phyloP scores from a whole-genome alignment of 441 rosid species.

The Sinapis alba region DNA sequence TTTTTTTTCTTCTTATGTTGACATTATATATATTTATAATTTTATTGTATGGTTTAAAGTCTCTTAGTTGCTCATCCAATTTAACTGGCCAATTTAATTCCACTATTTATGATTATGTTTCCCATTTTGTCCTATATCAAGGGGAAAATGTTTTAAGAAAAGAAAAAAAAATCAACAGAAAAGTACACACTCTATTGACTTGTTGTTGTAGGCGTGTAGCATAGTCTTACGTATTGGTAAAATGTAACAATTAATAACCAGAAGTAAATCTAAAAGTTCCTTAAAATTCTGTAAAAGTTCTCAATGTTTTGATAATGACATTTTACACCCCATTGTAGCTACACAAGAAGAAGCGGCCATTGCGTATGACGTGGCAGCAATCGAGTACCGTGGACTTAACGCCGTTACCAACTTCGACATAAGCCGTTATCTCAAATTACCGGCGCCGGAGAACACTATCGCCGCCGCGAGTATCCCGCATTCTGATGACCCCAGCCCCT shows the following conservation, averaged over 20 bases:
- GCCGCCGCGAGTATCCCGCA: constrained; percentile 20
- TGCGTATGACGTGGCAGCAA: constrained; percentile 79
- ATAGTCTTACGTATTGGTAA: neutral
- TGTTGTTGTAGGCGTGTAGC: neutral
- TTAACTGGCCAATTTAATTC: constrained; percentile 27
- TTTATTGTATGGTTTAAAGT: neutral
- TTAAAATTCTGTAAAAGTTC: no score
- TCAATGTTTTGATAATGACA: neutral
- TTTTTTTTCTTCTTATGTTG: neutral
- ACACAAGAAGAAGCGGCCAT: constrained; percentile 84
- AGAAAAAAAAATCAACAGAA: neutral
- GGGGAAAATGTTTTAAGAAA: neutral
- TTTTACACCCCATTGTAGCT: constrained; percentile 43
- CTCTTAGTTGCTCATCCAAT: constrained; percentile 13
- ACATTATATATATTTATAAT: neutral
- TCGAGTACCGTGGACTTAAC: constrained; percentile 74
- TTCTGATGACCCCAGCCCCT: constrained; percentile 10
- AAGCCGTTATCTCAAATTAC: constrained; percentile 61
- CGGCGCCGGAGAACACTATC: constrained; percentile 43
- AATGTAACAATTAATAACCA: neutral
- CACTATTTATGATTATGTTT: constrained; percentile 3
- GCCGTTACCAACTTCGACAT: constrained; percentile 80
- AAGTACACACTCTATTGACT: constrained; percentile 3
- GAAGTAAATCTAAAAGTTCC: neutral
- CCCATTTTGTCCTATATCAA: constrained; percentile 7